Conservation (phyloP, 495 filamentous ascomycete species). For the Tuber magnatum region DNA sequence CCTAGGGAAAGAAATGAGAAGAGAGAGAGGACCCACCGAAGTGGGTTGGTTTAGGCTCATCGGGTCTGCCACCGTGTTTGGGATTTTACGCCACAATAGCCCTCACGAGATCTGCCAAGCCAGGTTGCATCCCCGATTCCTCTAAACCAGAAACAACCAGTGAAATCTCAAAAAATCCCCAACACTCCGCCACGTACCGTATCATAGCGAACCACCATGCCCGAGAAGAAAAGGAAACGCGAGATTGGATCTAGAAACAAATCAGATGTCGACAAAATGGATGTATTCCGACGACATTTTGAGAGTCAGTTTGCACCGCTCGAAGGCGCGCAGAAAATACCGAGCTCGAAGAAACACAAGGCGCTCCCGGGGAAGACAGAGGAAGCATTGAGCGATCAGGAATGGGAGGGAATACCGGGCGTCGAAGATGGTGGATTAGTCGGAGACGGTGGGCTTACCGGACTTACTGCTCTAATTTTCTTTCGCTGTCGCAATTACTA, state of each 20-base stretch:
- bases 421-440: conserved; percentile 2
- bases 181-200: neutral
- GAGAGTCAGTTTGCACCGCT: conserved; percentile 79
- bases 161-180: conserved; percentile 15
- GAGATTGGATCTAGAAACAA: neutral
- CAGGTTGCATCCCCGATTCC: neutral
- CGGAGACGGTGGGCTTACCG: neutral
- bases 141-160: conserved; percentile 14
- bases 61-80: neutral
- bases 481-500: neutral
- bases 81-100: neutral
- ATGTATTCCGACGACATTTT: conserved; percentile 71
- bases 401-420: conserved; percentile 18
- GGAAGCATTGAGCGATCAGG: conserved; percentile 6
- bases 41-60: neutral
- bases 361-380: neutral
- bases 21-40: neutral
- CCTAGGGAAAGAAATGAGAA: neutral
- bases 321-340: conserved; percentile 34
- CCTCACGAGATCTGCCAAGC: neutral
- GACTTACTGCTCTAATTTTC: neutral
- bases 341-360: conserved; percentile 7
- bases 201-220: conserved; percentile 10
- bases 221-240: conserved; percentile 18
- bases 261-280: conserved; percentile 42